A percentile compares a stretch with the other conserved stretches of the same genome.
Conservation (phyloP, 768 basidiomycete species). For the Podaxis carcinomalis region DNA sequence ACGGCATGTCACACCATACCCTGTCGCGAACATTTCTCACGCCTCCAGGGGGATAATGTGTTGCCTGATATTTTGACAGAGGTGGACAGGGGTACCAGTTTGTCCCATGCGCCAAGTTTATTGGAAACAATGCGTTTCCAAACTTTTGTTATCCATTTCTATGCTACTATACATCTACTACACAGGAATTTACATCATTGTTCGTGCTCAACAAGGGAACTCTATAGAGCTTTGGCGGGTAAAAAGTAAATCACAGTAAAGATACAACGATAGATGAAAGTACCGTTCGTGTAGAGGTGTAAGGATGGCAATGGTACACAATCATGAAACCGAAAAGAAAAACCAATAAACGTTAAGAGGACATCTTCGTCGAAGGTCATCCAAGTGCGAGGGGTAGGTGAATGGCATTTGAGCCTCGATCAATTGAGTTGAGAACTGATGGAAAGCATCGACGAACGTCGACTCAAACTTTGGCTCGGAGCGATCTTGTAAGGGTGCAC, state of each 20-base stretch:
- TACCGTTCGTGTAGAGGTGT: background rate
- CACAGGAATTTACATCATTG: background rate
- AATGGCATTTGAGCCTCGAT: background rate
- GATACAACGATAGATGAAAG: background rate
- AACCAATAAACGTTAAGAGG: background rate
- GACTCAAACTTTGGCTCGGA: background rate
- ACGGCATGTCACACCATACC: background rate
- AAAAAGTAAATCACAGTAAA: background rate
- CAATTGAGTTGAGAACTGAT: background rate
- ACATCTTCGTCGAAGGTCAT: background rate
- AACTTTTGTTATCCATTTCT: background rate
- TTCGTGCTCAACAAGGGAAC: background rate
- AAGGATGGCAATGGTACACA: background rate
- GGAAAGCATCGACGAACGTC: constrained; percentile 3
- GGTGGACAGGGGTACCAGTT: constrained; percentile 1
- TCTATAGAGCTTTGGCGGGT: background rate
- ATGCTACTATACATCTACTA: constrained; percentile 2
- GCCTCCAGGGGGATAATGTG: background rate
- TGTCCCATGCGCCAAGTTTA: background rate
- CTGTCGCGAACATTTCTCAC: background rate
- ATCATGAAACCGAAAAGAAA: background rate
- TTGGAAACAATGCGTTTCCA: background rate
- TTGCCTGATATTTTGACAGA: background rate
- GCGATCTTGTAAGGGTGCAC: constrained; percentile 47
- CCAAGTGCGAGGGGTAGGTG: background rate